A percentile compares a stretch with the other conserved stretches of the same genome.
Conservation (phyloP, 495 filamentous ascomycete genomes). For the Acidomyces sp. region DNA sequence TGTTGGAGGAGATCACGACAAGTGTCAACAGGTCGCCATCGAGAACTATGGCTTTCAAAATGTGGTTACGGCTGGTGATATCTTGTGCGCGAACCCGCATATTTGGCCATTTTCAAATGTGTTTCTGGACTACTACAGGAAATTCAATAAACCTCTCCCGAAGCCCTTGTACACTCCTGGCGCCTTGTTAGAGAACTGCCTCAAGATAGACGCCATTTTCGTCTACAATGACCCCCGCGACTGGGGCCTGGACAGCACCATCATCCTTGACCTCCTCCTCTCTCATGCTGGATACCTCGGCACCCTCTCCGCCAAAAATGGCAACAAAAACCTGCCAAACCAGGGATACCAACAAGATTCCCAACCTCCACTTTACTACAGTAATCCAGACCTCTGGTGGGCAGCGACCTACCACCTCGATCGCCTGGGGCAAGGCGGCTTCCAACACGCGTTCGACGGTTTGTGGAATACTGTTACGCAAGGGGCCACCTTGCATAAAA, state of each 20-base stretch:
- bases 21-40: constrained; percentile 63
- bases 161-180: constrained; percentile 25
- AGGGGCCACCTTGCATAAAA: constrained; percentile 47
- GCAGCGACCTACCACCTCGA: constrained; percentile 70
- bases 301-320: constrained; percentile 53
- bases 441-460: constrained; percentile 67
- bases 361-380: constrained; percentile 74
- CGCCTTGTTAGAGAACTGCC: constrained; percentile 31
- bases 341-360: constrained; percentile 61
- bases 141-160: constrained; percentile 50
- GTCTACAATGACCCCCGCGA: constrained; percentile 87
- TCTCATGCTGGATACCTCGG: constrained; percentile 63
- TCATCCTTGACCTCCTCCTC: constrained; percentile 69
- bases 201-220: constrained; percentile 74
- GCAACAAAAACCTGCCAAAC: constrained; percentile 45
- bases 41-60: constrained; percentile 66
- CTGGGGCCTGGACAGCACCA: constrained; percentile 77
- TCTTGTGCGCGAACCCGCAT: constrained; percentile 54
- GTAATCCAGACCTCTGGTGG: constrained; percentile 85
- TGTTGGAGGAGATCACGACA: constrained; percentile 64
- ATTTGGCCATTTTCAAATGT: constrained; percentile 70
- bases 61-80: constrained; percentile 75
- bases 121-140: constrained; percentile 46
- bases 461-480: constrained; percentile 60
- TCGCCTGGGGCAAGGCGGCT: constrained; percentile 84